A percentile compares a stretch with the other conserved stretches of the same genome.
phyloP scores from a whole-genome alignment of 768 basidiomycete species.

The Mycena galopus region DNA sequence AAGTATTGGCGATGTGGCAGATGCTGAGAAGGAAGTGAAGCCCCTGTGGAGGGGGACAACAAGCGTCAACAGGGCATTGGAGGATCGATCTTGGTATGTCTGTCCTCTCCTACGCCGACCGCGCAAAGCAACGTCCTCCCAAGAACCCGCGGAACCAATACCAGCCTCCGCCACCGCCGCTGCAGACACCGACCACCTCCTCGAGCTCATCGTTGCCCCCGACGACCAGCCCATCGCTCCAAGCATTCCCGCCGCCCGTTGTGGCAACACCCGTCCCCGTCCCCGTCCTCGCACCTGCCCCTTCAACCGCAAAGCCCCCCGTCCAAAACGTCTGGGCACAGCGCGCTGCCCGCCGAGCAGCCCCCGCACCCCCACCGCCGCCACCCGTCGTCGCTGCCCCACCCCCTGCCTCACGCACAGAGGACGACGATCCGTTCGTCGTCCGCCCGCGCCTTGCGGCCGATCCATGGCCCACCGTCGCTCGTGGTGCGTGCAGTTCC shows the following conservation, averaged over 20 bases:
- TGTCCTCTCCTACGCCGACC: neutral
- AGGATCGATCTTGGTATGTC: no score
- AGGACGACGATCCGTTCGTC: conserved; percentile 28
- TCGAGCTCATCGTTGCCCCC: neutral
- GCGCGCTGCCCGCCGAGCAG: conserved; percentile 22
- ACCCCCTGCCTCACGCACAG: neutral
- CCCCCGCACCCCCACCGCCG: neutral
- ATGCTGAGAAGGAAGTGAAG: no score
- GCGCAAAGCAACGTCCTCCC: neutral
- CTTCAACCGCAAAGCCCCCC: conserved; percentile 14
- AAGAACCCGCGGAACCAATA: no score
- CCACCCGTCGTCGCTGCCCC: neutral
- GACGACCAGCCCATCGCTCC: neutral
- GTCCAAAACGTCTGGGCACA: conserved; percentile 29
- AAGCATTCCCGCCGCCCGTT: no score
- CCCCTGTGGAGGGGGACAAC: no score
- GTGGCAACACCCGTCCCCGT: neutral
- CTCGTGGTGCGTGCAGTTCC: neutral
- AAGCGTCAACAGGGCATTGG: no score
- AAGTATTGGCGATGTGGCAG: no score
- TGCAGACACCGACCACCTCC: neutral
- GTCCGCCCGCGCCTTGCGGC: conserved; percentile 5
- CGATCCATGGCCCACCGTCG: conserved; percentile 29
- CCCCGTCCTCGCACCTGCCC: neutral
- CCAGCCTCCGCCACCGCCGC: neutral